Percentiles rank a stretch among this genome's conserved stretches.
phyloP scores from a whole-genome alignment of 2,329 filamentous ascomycete genomes.

The Xylaria digitata region DNA sequence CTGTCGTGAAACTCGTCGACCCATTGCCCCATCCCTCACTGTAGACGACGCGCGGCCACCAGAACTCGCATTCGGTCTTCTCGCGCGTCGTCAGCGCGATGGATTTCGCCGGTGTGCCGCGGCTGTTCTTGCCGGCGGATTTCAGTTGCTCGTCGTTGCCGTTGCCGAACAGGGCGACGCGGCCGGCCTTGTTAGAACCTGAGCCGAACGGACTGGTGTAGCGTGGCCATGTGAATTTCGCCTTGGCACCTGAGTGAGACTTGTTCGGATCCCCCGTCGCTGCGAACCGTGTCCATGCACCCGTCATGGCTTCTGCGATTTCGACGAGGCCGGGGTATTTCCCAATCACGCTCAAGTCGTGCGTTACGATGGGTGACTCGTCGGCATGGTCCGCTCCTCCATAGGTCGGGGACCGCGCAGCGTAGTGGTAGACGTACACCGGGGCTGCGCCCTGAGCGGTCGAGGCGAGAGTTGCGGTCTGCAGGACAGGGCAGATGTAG shows the following conservation, averaged over 20 bases:
- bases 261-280: constrained; percentile 48
- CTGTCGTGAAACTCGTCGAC: constrained; percentile 21
- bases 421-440: constrained; percentile 70
- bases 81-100: constrained; percentile 58
- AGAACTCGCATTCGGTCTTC: constrained; percentile 65
- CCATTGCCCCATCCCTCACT: constrained; percentile 58
- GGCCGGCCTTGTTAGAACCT: constrained; percentile 43
- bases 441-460: constrained; percentile 41
- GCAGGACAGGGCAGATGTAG: constrained; percentile 72
- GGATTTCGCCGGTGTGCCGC: constrained; percentile 59
- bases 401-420: constrained; percentile 55
- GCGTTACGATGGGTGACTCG: constrained; percentile 57
- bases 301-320: constrained; percentile 57
- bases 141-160: constrained; percentile 67
- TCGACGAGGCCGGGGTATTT: constrained; percentile 53
- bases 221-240: constrained; percentile 54
- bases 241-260: constrained; percentile 16
- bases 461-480: constrained; percentile 63
- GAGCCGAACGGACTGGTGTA: constrained; percentile 56
- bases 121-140: constrained; percentile 47
- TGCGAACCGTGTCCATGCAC: constrained; percentile 56
- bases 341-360: constrained; percentile 54
- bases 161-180: constrained; percentile 66
- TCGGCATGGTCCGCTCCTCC: constrained; percentile 61
- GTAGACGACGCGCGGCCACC: constrained; percentile 66